Base-by-base conservation (phyloP, 805 yeast genomes). In the Candida multigemmis region DNA sequence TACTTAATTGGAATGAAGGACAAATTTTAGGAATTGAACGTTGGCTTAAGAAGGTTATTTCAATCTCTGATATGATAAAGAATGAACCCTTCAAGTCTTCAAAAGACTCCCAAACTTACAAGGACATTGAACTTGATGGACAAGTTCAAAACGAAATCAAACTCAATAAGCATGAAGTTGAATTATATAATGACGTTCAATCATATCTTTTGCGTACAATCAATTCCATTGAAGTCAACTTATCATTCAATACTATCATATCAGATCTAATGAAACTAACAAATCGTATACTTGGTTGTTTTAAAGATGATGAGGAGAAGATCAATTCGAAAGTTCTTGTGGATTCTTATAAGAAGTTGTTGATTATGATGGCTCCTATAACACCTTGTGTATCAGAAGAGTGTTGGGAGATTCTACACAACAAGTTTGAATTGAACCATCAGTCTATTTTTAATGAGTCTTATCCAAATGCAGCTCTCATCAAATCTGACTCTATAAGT, bases 191-290 rank as follows among this genome's bases (percentile, higher is more conserved):
- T 35, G 70, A 65, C 7, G 50, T 69, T 0, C 80, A 72, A 38
- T 42, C 40, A 3, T 59, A 63, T 22, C 39, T 77, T 10, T 48
- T 46, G 12, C 56, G 68, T 7, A 65, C 85, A 6, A 68, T 79
- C 10, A 61, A 58, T 6, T 73, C 95, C 0, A 70, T 83, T 30
- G 71, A 62, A 13, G 59, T 53, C 1, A 66, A 71, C 1, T 53
- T 80, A 15, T 65, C 86, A 0, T 59, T 89, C 47, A 89, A 91
- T 50, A 87, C 96, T 0, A 75, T 85, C 2, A 71, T 91, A 14
- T 83, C 96, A 0, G 93, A 86, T 46, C 80, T 74, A 43, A 89
- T 86, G 95, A 91, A 86, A 44, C 49, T 77, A 26, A 79, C 93
- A 7, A 54, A 75, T 40, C 38, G 60, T 2, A 40, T 82, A 11